Evolutionary conservation across 1,284 basidiomycete species (phyloP).

Genomic region (Trichosporon faecale): DNA sequence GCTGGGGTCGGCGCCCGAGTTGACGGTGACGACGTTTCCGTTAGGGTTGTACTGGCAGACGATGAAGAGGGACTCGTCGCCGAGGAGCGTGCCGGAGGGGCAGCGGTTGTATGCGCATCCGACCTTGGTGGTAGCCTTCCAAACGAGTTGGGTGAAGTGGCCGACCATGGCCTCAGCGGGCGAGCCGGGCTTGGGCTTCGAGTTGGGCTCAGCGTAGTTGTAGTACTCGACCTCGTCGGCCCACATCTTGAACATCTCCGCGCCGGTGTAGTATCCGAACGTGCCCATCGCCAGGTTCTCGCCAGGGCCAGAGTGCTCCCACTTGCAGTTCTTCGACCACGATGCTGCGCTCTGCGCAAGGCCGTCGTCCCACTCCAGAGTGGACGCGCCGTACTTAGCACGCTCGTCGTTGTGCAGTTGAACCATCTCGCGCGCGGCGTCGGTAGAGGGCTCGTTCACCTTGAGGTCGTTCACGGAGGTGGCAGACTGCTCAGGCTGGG

Average conservation of each 20-base stretch:
- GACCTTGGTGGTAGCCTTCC: conserved; percentile 43
- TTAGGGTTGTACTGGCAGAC: conserved; percentile 33
- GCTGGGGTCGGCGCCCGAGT: conserved; percentile 5
- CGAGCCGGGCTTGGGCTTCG: neutral
- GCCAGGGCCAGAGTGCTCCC: conserved; percentile 10
- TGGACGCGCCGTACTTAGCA: conserved; percentile 29
- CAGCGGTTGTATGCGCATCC: conserved; percentile 40
- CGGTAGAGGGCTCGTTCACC: conserved; percentile 14
- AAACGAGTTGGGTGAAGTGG: conserved; percentile 49
- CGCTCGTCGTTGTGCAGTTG: conserved; percentile 42
- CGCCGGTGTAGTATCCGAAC: conserved; percentile 32
- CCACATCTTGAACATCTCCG: conserved; percentile 37
- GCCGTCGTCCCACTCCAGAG: conserved; percentile 17
- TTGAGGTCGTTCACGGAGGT: neutral
- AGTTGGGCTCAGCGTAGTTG: conserved; percentile 35
- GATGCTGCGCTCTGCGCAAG: conserved; percentile 16
- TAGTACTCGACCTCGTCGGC: conserved; percentile 33
- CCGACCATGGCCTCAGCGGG: conserved; percentile 18
- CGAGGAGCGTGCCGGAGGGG: conserved; percentile 30
- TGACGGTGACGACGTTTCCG: conserved; percentile 30
- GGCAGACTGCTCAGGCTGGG: neutral
- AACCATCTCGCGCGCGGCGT: conserved; percentile 19
- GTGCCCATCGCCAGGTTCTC: conserved; percentile 33
- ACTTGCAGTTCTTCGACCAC: conserved; percentile 13
- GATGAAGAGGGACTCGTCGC: conserved; percentile 16